phyloP scores from a whole-genome alignment of 306 rosid genomes.

The Argentina anserina region DNA sequence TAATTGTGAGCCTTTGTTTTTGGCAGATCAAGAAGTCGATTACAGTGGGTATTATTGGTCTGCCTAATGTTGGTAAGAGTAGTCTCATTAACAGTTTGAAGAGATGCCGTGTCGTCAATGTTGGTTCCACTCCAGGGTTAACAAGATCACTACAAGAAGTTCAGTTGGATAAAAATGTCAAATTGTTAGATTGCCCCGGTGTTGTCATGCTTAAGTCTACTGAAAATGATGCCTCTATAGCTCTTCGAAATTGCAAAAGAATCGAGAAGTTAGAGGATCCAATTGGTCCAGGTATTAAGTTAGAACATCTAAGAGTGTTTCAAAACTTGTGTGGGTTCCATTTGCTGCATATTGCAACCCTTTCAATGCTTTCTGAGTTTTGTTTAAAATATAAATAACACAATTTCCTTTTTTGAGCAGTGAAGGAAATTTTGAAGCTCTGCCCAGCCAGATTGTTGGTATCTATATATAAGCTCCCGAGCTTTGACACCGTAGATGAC shows the following conservation, averaged over 20 bases:
- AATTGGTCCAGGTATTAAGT: conserved; percentile 65
- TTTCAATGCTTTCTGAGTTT: neutral
- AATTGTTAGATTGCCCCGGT: conserved; percentile 94
- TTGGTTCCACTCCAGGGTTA: conserved; percentile 86
- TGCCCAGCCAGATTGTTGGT: conserved; percentile 68
- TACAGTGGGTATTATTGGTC: conserved; percentile 88
- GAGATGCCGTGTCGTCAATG: conserved; percentile 69
- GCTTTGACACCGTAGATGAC: conserved; percentile 80
- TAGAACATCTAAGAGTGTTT: neutral
- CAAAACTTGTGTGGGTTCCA: neutral
- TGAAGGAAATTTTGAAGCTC: conserved; percentile 90
- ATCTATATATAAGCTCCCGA: conserved; percentile 70
- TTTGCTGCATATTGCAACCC: neutral
- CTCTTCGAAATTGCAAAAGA: conserved; percentile 86
- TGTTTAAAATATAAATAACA: neutral
- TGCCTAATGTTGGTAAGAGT: conserved; percentile 98
- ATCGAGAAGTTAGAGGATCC: conserved; percentile 92
- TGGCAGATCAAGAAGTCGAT: conserved; percentile 87
- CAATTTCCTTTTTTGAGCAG: conserved; percentile 36
- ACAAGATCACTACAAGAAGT: conserved; percentile 94
- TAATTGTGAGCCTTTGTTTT: conserved; percentile 18
- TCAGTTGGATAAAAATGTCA: conserved; percentile 80
- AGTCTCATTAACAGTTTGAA: conserved; percentile 89
- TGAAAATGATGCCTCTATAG: conserved; percentile 58
- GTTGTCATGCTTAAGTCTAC: conserved; percentile 75